Percentiles rank a stretch among this genome's conserved stretches.
These are phyloP conservation scores for Mortierella sp. DNA, from an alignment of 371 early-diverging fungal genomes.

Conservation along the genomic window DNA sequence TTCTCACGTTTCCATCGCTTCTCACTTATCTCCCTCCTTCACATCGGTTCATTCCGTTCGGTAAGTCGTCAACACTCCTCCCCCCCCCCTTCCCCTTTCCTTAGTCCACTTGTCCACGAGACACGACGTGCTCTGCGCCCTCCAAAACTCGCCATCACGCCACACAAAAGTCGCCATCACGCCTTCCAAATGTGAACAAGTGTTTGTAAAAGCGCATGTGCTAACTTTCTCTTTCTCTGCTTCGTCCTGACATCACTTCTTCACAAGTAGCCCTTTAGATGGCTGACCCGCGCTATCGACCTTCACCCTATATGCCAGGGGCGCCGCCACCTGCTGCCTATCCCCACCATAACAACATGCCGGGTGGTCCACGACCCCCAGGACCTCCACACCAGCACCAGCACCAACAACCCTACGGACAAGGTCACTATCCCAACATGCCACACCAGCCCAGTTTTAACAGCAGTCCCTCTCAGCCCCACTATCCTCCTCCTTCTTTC, in stretches of 20 bases:
- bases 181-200: too few species aligned
- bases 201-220: too few species aligned
- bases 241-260: background rate
- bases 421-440: slow-evolving; percentile 21
- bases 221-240: background rate
- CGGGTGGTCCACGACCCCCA: slow-evolving; percentile 28
- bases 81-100: background rate
- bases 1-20: background rate
- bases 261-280: slow-evolving; percentile 15
- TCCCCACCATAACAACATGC: slow-evolving; percentile 32
- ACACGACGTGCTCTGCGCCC: background rate
- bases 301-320: slow-evolving; percentile 22
- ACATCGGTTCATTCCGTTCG: background rate
- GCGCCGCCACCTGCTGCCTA: slow-evolving; percentile 21
- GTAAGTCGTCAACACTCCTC: background rate
- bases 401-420: slow-evolving; percentile 24
- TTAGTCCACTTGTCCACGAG: background rate
- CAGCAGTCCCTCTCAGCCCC: slow-evolving; percentile 15
- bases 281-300: slow-evolving; percentile 38
- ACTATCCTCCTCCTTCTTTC: slow-evolving; percentile 31
- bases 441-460: slow-evolving; percentile 28
- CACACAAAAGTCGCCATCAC: background rate
- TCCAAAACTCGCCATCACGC: background rate
- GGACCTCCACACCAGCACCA: slow-evolving; percentile 29
- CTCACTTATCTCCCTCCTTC: background rate